Conservation (phyloP, 208 protist species). For the Acanthamoeba sp. region DNA sequence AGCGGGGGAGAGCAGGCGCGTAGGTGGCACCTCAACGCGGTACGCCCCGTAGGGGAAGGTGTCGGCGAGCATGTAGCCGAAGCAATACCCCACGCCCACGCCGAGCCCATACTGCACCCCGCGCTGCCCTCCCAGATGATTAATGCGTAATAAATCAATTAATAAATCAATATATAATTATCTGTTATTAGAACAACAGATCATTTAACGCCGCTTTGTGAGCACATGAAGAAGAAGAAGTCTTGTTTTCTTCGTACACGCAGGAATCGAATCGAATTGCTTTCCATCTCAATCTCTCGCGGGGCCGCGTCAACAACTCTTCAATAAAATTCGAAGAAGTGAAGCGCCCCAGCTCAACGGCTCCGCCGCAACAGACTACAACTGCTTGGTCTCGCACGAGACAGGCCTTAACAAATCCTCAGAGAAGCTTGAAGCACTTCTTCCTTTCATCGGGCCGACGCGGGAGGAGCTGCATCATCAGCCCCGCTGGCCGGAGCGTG, state of each 20-base stretch:
- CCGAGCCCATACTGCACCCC: not conserved
- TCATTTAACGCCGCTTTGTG: too few relatives aligned
- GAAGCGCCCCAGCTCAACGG: too few relatives aligned
- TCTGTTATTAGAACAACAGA: too few relatives aligned
- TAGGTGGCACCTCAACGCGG: not conserved
- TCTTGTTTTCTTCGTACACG: not conserved
- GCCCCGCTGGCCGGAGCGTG: slow-evolving; percentile 16
- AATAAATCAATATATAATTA: not conserved
- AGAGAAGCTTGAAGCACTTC: slow-evolving; percentile 37
- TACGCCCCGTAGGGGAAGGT: not conserved
- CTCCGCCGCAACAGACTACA: too few relatives aligned
- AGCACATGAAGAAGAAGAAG: too few relatives aligned
- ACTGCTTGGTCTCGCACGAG: too few relatives aligned
- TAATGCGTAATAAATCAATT: not conserved
- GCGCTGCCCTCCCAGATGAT: not conserved
- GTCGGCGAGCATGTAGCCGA: slow-evolving; percentile 10
- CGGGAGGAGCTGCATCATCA: slow-evolving; percentile 42
- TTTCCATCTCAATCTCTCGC: not conserved
- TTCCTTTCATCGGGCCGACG: slow-evolving; percentile 7
- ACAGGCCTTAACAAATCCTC: not conserved
- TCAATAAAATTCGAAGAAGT: too few relatives aligned
- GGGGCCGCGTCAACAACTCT: too few relatives aligned
- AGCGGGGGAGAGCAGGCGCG: too few relatives aligned
- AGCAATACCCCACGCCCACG: not conserved
- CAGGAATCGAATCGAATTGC: not conserved